A percentile compares a stretch with the other conserved stretches of the same genome.
phyloP scores from a whole-genome alignment of 805 yeast species.

The Ogataea pilisensis region DNA sequence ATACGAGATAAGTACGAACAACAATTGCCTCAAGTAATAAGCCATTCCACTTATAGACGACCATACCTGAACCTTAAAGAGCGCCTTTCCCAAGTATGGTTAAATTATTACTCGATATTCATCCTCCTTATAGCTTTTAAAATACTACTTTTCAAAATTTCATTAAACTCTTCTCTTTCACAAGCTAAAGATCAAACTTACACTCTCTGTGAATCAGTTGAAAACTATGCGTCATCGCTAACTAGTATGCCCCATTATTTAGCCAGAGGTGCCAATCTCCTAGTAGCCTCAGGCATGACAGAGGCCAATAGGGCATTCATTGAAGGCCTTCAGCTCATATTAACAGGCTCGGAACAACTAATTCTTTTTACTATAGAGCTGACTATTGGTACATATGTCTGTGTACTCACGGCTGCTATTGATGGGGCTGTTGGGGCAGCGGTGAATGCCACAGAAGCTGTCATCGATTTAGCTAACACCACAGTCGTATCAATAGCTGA shows the following conservation, averaged over 20 bases:
- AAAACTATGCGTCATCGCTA: conserved; percentile 31
- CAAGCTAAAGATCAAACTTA: conserved; percentile 37
- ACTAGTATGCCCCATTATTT: conserved; percentile 54
- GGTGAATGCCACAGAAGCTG: conserved; percentile 61
- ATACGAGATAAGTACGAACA: neutral
- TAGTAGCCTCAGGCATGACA: conserved; percentile 45
- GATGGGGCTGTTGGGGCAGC: conserved; percentile 72
- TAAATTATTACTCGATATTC: conserved; percentile 60
- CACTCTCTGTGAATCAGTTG: conserved; percentile 44
- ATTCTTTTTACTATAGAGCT: conserved; percentile 65
- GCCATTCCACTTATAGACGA: conserved; percentile 16
- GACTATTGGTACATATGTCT: conserved; percentile 81
- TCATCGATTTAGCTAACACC: conserved; percentile 57
- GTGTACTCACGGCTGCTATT: conserved; percentile 70
- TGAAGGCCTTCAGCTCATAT: conserved; percentile 38
- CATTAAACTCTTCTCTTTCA: conserved; percentile 41
- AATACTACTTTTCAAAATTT: conserved; percentile 48
- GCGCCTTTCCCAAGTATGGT: conserved; percentile 57
- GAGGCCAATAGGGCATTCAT: conserved; percentile 45
- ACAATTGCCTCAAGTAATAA: neutral
- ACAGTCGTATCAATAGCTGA: conserved; percentile 51
- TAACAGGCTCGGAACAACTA: conserved; percentile 56
- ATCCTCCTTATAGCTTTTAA: conserved; percentile 56
- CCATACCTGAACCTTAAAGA: conserved; percentile 49
- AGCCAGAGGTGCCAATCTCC: conserved; percentile 48